Conservation (phyloP, 805 yeast species). For the Maudiozyma turicensis region DNA sequence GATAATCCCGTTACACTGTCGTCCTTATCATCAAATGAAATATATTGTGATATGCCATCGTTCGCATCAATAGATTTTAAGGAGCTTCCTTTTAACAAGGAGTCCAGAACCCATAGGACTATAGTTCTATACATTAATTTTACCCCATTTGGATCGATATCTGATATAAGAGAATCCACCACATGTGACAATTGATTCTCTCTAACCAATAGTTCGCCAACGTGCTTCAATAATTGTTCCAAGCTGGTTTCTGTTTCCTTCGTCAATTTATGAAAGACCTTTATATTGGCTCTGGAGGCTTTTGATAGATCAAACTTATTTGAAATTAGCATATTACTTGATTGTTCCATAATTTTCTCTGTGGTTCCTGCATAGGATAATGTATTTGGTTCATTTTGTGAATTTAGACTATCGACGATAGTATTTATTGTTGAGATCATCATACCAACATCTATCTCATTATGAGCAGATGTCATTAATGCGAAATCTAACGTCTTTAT, state of each 20-base stretch:
- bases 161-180: conserved; percentile 16
- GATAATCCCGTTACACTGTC: conserved; percentile 10
- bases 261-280: conserved; percentile 7
- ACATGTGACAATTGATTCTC: conserved; percentile 4
- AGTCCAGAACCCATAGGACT: conserved; percentile 30
- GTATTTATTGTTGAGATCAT: background rate
- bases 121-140: conserved; percentile 8
- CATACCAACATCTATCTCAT: background rate
- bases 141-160: conserved; percentile 4
- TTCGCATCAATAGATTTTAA: conserved; percentile 22
- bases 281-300: background rate
- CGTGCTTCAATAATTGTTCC: conserved; percentile 9
- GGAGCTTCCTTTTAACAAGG: background rate
- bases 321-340: conserved; percentile 12
- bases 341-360: conserved; percentile 12
- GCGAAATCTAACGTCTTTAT: conserved; percentile 10
- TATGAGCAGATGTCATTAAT: background rate
- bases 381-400: background rate
- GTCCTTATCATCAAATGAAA: conserved; percentile 8
- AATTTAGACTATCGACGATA: background rate
- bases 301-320: conserved; percentile 1
- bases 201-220: conserved; percentile 11
- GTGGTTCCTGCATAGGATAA: background rate
- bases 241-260: conserved; percentile 14
- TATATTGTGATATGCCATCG: conserved; percentile 2